Evolutionary conservation across 169 alveolate genomes (phyloP).

Genomic region (Cyclospora cayetanensis): DNA sequence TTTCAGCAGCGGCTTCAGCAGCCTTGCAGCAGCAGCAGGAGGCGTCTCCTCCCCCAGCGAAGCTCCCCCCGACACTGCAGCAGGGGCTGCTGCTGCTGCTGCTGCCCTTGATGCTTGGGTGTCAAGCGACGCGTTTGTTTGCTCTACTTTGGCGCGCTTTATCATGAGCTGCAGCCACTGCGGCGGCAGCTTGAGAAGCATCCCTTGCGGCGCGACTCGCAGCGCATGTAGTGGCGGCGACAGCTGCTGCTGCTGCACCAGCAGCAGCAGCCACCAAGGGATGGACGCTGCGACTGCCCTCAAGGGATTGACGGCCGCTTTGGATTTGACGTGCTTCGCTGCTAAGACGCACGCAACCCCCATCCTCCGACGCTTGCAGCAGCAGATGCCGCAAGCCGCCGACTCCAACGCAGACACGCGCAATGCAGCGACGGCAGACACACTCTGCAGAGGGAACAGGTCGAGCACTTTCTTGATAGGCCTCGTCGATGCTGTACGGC

Average conservation of each 20-base stretch:
- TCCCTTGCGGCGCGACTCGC: too few species aligned
- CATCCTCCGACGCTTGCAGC: constrained; percentile 28
- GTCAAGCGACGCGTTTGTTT: constrained; percentile 35
- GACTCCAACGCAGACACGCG: not conserved
- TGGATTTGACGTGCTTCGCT: constrained; percentile 38
- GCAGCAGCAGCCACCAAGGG: not conserved
- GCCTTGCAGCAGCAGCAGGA: not conserved
- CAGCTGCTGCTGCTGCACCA: constrained; percentile 4
- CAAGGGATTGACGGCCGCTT: constrained; percentile 39
- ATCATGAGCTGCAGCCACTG: not conserved
- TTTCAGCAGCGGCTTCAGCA: not conserved
- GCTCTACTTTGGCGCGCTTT: constrained; percentile 31
- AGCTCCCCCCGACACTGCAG: too few species aligned
- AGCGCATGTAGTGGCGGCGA: constrained; percentile 9
- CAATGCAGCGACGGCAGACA: not conserved
- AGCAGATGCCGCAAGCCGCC: not conserved
- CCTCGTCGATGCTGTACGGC: constrained; percentile 27
- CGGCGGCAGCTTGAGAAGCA: constrained; percentile 49
- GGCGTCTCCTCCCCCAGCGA: not conserved
- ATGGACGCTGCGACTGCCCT: not conserved
- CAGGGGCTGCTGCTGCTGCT: constrained; percentile 52
- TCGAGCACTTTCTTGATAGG: constrained; percentile 1
- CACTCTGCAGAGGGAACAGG: constrained; percentile 17
- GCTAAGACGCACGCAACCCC: constrained; percentile 6
- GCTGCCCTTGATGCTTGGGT: constrained; percentile 55